A percentile compares a stretch with the other conserved stretches of the same genome.
phyloP scores from a whole-genome alignment of 495 filamentous ascomycete species.

The Aspergillus saccharolyticus region DNA sequence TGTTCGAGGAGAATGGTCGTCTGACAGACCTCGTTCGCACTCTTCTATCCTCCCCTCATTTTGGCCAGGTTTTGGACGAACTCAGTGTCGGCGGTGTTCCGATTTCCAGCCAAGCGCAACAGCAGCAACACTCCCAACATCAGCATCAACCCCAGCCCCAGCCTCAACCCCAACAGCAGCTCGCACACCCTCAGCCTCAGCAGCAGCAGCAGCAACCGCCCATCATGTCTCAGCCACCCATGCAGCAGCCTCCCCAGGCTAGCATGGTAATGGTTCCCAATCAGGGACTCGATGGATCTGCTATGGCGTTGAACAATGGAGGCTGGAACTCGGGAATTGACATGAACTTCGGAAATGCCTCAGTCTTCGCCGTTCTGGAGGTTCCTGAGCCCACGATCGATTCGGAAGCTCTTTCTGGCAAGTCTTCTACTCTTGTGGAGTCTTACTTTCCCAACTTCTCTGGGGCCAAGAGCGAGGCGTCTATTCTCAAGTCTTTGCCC shows the following conservation, averaged over 20 bases:
- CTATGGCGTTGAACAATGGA: slow-evolving; percentile 50
- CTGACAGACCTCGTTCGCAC: slow-evolving; percentile 72
- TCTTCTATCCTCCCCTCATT: slow-evolving; percentile 80
- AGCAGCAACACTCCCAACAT: slow-evolving; percentile 28
- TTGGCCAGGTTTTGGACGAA: slow-evolving; percentile 74
- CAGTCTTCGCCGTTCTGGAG: slow-evolving; percentile 74
- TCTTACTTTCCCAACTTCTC: slow-evolving; percentile 27
- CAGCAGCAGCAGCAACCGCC: slow-evolving; percentile 28
- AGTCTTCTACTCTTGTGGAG: slow-evolving; percentile 46
- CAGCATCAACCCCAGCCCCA: slow-evolving; percentile 30
- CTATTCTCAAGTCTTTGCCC: slow-evolving; percentile 42
- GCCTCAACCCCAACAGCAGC: slow-evolving; percentile 24
- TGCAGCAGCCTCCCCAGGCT: slow-evolving; percentile 56
- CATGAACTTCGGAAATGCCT: slow-evolving; percentile 60
- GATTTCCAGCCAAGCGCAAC: slow-evolving; percentile 25
- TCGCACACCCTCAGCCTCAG: slow-evolving; percentile 16
- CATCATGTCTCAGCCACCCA: slow-evolving; percentile 24
- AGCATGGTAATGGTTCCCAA: slow-evolving; percentile 74
- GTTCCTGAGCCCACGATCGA: slow-evolving; percentile 67
- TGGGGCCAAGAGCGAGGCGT: slow-evolving; percentile 45
- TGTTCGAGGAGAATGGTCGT: slow-evolving; percentile 76
- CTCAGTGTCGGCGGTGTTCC: slow-evolving; percentile 52
- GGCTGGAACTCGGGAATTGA: slow-evolving; percentile 52
- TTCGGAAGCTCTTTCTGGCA: slow-evolving; percentile 58
- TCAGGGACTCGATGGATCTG: slow-evolving; percentile 59